Percentiles rank a stretch among this genome's conserved stretches.
These are phyloP conservation scores for Chytridium lagenaria DNA, from an alignment of 371 early-diverging fungal species.

Conservation along the genomic window DNA sequence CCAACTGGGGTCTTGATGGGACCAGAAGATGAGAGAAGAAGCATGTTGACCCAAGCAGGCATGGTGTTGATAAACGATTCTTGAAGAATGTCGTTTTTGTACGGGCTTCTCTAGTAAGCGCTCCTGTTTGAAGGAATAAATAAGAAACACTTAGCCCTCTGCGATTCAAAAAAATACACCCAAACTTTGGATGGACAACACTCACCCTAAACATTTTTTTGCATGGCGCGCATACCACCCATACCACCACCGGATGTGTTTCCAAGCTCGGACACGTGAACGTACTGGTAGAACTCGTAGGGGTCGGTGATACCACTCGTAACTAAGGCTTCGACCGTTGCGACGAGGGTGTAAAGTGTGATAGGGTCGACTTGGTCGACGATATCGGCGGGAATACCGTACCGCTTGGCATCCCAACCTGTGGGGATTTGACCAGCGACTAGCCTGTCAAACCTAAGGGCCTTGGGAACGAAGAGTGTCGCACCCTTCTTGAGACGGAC, in stretches of 20 bases:
- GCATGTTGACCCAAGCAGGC: slow-evolving; percentile 97
- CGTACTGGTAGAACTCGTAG: slow-evolving; percentile 96
- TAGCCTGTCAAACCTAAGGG: slow-evolving; percentile 90
- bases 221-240: slow-evolving; percentile 69
- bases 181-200: background rate
- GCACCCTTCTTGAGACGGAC: slow-evolving; percentile 89
- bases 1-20: slow-evolving; percentile 97
- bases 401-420: slow-evolving; percentile 92
- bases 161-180: background rate
- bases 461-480: slow-evolving; percentile 90
- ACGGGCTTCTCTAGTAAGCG: slow-evolving; percentile 82
- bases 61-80: slow-evolving; percentile 96
- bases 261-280: slow-evolving; percentile 94
- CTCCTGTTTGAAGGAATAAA: slow-evolving; percentile 29
- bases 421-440: slow-evolving; percentile 96
- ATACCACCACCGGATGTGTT: slow-evolving; percentile 94
- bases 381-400: slow-evolving; percentile 95
- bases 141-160: background rate
- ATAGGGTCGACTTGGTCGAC: slow-evolving; percentile 90
- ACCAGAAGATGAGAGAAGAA: slow-evolving; percentile 91
- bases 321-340: slow-evolving; percentile 93
- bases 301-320: slow-evolving; percentile 95
- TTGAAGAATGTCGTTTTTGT: slow-evolving; percentile 93
- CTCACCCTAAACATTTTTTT: slow-evolving; percentile 81
- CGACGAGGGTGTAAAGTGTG: slow-evolving; percentile 86